Percentiles rank a stretch among this genome's conserved stretches.
phyloP scores from a whole-genome alignment of 768 basidiomycete species.

The Boletus sensibilis region DNA sequence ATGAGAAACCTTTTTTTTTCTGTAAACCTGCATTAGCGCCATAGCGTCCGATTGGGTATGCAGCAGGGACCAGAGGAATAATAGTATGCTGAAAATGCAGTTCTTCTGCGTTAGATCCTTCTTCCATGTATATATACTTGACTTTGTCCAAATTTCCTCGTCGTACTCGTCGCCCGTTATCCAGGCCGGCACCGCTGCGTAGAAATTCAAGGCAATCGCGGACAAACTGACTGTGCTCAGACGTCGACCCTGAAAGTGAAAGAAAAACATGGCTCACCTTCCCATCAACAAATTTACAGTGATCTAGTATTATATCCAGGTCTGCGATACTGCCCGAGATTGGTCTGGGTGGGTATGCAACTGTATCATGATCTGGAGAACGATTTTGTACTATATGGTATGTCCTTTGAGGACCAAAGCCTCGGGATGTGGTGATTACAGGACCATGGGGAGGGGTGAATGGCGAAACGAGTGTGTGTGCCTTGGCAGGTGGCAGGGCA shows the following conservation, averaged over 20 bases:
- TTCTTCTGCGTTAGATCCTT: conserved; percentile 21
- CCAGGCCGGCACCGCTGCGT: conserved; percentile 79
- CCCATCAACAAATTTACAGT: conserved; percentile 76
- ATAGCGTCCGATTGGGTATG: conserved; percentile 28
- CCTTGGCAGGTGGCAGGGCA: conserved; percentile 54
- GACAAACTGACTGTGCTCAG: conserved; percentile 61
- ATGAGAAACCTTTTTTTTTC: conserved; percentile 56
- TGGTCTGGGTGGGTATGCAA: conserved; percentile 84
- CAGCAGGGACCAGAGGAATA: conserved; percentile 22
- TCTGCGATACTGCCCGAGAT: conserved; percentile 81
- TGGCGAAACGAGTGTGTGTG: conserved; percentile 46
- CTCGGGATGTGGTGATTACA: conserved; percentile 49
- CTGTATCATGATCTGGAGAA: conserved; percentile 53
- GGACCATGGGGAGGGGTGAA: conserved; percentile 44
- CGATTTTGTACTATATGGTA: conserved; percentile 59
- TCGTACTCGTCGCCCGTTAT: conserved; percentile 69
- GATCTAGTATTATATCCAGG: conserved; percentile 80
- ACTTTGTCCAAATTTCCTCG: conserved; percentile 72
- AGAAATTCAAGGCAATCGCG: conserved; percentile 92
- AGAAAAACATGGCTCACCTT: conserved; percentile 47
- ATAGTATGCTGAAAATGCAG: conserved; percentile 4
- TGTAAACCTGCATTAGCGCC: conserved; percentile 55
- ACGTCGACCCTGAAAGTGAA: background rate
- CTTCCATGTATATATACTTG: conserved; percentile 79
- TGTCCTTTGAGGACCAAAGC: conserved; percentile 69